These are phyloP conservation scores for Cryoendolithus antarcticus DNA, from an alignment of 2,329 filamentous ascomycete species.

Conservation along the genomic window DNA sequence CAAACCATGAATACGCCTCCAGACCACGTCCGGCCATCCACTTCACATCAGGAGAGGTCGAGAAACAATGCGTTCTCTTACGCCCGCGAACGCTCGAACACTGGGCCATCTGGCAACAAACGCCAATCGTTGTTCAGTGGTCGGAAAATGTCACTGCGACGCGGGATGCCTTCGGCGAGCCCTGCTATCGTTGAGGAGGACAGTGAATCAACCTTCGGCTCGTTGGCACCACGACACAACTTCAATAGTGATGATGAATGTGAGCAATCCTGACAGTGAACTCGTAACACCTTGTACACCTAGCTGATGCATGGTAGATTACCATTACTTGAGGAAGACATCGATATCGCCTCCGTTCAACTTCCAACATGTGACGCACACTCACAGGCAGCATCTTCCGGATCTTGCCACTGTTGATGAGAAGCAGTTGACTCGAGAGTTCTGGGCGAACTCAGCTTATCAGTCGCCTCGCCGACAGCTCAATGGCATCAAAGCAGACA, in stretches of 20 bases:
- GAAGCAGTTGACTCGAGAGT: slow-evolving; percentile 40
- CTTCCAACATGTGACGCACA: slow-evolving; percentile 52
- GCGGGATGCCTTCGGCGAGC: no score
- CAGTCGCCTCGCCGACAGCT: slow-evolving; percentile 38
- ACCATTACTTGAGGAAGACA: slow-evolving; percentile 27
- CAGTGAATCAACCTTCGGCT: no score
- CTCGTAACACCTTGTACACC: no score
- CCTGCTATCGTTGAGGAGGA: no score
- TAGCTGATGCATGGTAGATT: slow-evolving; percentile 9
- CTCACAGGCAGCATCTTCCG: slow-evolving; percentile 42
- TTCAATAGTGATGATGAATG: no score
- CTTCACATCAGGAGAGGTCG: no score
- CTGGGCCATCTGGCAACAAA: slow-evolving; percentile 1
- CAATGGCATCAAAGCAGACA: slow-evolving; percentile 40
- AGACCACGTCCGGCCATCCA: no score
- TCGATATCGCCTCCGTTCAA: slow-evolving; percentile 51
- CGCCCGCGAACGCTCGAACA: background rate
- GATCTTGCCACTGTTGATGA: slow-evolving; percentile 39
- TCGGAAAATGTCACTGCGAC: slow-evolving; percentile 2
- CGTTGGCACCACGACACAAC: no score
- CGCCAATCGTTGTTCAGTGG: slow-evolving; percentile 4
- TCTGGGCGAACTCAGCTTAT: slow-evolving; percentile 40
- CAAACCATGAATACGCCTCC: no score
- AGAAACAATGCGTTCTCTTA: no score
- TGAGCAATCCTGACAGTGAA: no score